These are phyloP conservation scores for Botrytis sinoallii DNA, from an alignment of 2,329 filamentous ascomycete species.

Conservation along the genomic window DNA sequence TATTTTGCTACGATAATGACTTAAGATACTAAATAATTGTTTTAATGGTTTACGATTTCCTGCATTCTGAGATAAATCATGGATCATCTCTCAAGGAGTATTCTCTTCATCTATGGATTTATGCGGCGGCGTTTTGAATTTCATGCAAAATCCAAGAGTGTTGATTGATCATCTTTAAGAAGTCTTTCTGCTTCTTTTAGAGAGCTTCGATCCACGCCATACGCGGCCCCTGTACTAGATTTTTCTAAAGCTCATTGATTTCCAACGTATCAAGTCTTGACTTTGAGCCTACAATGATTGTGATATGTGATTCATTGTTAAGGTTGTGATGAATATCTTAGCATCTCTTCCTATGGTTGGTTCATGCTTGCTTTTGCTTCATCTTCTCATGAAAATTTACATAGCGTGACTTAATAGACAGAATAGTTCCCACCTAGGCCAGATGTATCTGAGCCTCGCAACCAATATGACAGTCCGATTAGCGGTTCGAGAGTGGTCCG, in stretches of 20 bases:
- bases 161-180: background rate
- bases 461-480: background rate
- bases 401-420: background rate
- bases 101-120: background rate
- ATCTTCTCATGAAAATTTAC: background rate
- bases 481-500: background rate
- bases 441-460: background rate
- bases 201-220: background rate
- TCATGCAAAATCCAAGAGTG: background rate
- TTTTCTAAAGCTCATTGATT: background rate
- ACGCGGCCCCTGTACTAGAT: background rate
- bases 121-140: slow-evolving; percentile 4
- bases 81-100: background rate
- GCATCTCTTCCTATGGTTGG: background rate
- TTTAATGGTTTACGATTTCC: background rate
- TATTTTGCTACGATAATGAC: slow-evolving; percentile 11
- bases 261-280: background rate
- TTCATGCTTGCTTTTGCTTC: no score
- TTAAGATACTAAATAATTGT: background rate
- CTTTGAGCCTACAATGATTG: background rate
- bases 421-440: background rate
- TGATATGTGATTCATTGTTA: background rate
- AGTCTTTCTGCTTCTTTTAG: background rate
- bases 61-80: background rate
- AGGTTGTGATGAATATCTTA: background rate